A percentile compares a stretch with the other conserved stretches of the same genome.
Conservation (phyloP, 2,329 filamentous ascomycete genomes). For the Neofusicoccum sp. region DNA sequence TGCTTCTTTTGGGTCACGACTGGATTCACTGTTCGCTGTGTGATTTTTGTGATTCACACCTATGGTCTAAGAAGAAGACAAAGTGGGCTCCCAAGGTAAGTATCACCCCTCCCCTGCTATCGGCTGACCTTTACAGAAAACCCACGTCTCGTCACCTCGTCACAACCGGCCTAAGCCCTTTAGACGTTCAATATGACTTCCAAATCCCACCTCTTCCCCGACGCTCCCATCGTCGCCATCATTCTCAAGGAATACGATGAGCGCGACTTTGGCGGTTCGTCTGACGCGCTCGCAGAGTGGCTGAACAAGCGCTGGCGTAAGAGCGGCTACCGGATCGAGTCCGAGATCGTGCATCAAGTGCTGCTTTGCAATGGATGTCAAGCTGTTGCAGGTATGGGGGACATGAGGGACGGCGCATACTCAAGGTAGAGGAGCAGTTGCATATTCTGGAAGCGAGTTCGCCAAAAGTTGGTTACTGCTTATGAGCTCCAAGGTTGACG, state of each 20-base stretch:
- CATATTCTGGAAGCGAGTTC: too few relatives aligned
- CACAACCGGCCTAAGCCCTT: too few relatives aligned
- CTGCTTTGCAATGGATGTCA: background rate
- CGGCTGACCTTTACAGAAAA: too few relatives aligned
- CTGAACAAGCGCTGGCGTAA: slow-evolving; percentile 18
- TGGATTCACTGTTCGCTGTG: background rate
- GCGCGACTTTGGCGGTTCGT: slow-evolving; percentile 12
- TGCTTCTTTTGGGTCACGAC: background rate
- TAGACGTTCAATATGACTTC: background rate
- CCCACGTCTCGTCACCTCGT: too few relatives aligned
- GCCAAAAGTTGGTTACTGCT: too few relatives aligned
- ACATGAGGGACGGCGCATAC: background rate
- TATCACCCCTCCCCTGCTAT: background rate
- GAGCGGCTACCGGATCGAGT: slow-evolving; percentile 12
- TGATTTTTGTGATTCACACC: background rate
- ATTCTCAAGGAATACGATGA: slow-evolving; percentile 15
- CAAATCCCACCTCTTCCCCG: background rate
- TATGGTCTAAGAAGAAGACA: background rate
- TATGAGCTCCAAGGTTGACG: too few relatives aligned
- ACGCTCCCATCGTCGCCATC: background rate
- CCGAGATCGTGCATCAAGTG: slow-evolving; percentile 3
- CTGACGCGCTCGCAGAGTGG: slow-evolving; percentile 12
- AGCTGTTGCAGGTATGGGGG: background rate
- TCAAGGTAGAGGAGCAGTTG: background rate
- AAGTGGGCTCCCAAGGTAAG: background rate